phyloP scores from a whole-genome alignment of 1,284 basidiomycete genomes.

The Ceratorhiza oryzae-sativae region DNA sequence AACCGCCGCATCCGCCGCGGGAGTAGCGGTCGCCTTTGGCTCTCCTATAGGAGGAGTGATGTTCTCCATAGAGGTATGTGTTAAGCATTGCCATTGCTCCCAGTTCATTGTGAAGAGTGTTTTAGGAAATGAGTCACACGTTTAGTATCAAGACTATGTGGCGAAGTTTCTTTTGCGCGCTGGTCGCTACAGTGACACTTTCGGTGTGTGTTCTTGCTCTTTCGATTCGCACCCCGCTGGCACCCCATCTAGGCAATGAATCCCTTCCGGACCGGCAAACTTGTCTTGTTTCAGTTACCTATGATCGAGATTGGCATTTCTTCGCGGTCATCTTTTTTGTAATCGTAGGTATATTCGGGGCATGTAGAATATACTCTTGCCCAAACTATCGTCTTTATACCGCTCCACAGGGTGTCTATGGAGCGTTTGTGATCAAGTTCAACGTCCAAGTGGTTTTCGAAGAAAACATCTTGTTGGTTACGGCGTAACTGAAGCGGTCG shows the following conservation, averaged over 20 bases:
- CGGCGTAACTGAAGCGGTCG: conserved; percentile 88
- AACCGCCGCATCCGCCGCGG: conserved; percentile 95
- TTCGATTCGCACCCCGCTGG: neutral
- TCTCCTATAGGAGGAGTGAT: conserved; percentile 97
- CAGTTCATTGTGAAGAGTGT: neutral
- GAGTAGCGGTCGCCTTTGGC: conserved; percentile 97
- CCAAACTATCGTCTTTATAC: neutral
- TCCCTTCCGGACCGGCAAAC: conserved; percentile 96
- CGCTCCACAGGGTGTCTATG: conserved; percentile 83
- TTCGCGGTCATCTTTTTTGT: conserved; percentile 98
- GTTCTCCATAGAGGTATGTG: conserved; percentile 70
- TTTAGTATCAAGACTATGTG: conserved; percentile 99
- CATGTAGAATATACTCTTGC: conserved; percentile 53
- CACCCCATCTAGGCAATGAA: conserved; percentile 80
- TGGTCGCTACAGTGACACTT: conserved; percentile 95
- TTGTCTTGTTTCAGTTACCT: conserved; percentile 99
- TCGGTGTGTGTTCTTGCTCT: conserved; percentile 67
- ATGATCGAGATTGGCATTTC: conserved; percentile 98
- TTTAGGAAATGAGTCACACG: conserved; percentile 94
- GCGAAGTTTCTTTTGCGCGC: conserved; percentile 95
- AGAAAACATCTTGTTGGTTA: conserved; percentile 85
- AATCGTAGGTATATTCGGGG: conserved; percentile 94
- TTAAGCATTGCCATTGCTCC: neutral
- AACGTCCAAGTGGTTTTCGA: conserved; percentile 96
- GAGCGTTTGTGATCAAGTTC: conserved; percentile 96